These are phyloP conservation scores for Rhododendron molle DNA, from an alignment of 148 eudicot genomes.

Conservation along the genomic window DNA sequence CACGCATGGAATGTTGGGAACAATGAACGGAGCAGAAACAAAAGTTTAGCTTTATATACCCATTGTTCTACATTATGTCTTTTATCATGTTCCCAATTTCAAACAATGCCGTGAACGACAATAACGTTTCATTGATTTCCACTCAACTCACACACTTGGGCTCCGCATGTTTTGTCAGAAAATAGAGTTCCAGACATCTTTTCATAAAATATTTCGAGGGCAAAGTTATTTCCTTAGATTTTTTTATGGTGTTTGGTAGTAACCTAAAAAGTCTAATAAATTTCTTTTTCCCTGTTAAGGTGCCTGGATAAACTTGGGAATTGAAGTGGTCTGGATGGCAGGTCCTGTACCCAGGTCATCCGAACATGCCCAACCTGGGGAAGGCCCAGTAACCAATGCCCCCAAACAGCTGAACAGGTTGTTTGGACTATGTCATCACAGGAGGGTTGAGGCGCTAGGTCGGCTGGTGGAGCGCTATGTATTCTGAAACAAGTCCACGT, in stretches of 20 bases:
- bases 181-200: neutral
- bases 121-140: neutral
- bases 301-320: neutral
- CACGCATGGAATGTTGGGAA: neutral
- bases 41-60: neutral
- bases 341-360: no score
- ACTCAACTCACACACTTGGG: neutral
- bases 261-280: neutral
- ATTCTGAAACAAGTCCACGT: no score
- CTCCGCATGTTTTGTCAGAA: neutral
- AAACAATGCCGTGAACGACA: neutral
- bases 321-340: no score
- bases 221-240: neutral
- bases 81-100: neutral
- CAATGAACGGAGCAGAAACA: neutral
- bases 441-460: no score
- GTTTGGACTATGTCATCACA: no score
- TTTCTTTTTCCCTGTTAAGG: neutral
- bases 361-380: no score
- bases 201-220: neutral
- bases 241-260: neutral
- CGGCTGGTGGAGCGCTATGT: no score
- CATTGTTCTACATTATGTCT: neutral
- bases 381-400: no score
- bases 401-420: no score